Evolutionary conservation across 306 rosid species (phyloP).

Genomic region (Neltuma alba): DNA sequence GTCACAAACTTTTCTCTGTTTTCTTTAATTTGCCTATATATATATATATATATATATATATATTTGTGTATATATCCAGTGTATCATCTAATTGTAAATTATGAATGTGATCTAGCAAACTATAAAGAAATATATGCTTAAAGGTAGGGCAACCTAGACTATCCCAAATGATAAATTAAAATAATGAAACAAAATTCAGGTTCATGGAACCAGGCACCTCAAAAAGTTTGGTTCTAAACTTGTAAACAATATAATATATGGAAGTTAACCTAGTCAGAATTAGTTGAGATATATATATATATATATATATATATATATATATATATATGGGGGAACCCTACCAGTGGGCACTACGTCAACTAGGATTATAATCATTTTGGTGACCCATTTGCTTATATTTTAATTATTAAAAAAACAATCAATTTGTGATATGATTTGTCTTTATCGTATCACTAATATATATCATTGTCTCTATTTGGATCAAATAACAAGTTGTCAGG

Average conservation of each 20-base stretch:
- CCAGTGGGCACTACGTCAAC: conserved; percentile 14
- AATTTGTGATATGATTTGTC: not conserved
- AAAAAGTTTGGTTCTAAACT: not conserved
- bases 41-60: not conserved
- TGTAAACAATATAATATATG: not conserved
- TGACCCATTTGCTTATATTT: conserved; percentile 17
- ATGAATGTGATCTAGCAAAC: not conserved
- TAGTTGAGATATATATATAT: not conserved
- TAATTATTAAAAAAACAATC: not conserved
- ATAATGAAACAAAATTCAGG: conserved; percentile 14
- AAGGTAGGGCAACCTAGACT: not conserved
- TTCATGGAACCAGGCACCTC: conserved; percentile 39
- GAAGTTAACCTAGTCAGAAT: conserved; percentile 17
- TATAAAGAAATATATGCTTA: not conserved
- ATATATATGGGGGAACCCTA: too few relatives aligned
- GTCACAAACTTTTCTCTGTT: not conserved
- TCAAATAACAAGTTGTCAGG: not conserved
- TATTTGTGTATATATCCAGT: not conserved
- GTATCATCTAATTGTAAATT: not conserved
- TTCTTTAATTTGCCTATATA: not conserved
- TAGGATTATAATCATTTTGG: conserved; percentile 5
- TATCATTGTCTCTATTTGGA: not conserved
- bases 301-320: too few relatives aligned
- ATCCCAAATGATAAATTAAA: conserved; percentile 1
- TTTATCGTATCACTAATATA: not conserved